phyloP scores from a whole-genome alignment of 257 asterid species.

The Salvia hispanica region DNA sequence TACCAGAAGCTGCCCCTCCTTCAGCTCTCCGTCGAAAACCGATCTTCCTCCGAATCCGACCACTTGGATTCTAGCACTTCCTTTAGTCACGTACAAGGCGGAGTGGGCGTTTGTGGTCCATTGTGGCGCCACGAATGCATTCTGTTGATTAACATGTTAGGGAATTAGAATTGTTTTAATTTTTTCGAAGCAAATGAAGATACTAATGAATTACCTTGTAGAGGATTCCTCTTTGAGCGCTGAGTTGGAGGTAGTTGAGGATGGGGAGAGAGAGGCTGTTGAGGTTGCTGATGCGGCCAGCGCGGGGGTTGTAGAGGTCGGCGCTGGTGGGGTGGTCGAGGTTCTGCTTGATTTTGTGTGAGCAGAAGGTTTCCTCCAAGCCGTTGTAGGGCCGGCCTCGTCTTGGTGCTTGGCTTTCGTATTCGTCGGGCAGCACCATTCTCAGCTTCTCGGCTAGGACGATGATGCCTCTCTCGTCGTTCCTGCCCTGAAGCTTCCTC shows the following conservation, averaged over 20 bases:
- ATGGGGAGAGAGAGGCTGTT: constrained; percentile 60
- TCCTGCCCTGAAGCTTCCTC: constrained; percentile 36
- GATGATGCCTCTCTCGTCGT: constrained; percentile 55
- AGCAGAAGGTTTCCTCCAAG: constrained; percentile 59
- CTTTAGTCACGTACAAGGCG: constrained; percentile 47
- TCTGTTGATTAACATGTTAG: constrained; percentile 28
- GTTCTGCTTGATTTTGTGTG: constrained; percentile 43
- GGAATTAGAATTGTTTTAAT: no score
- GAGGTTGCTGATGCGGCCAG: constrained; percentile 55
- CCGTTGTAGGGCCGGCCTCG: constrained; percentile 40
- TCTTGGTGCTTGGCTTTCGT: constrained; percentile 1
- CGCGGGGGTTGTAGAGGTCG: constrained; percentile 57
- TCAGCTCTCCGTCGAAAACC: constrained; percentile 52
- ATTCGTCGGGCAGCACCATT: constrained; percentile 35
- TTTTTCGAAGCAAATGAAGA: no score
- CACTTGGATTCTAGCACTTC: constrained; percentile 59
- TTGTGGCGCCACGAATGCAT: constrained; percentile 55
- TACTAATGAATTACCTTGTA: constrained; percentile 40
- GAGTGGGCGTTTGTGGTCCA: constrained; percentile 59
- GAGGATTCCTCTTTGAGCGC: constrained; percentile 58
- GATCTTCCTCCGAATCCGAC: constrained; percentile 49
- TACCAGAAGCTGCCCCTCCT: constrained; percentile 52
- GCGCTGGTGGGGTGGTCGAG: constrained; percentile 44
- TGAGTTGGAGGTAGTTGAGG: constrained; percentile 50
- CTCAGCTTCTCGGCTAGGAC: constrained; percentile 45